Conservation (phyloP, 2,329 filamentous ascomycete genomes). For the Akanthomyces lecanii region DNA sequence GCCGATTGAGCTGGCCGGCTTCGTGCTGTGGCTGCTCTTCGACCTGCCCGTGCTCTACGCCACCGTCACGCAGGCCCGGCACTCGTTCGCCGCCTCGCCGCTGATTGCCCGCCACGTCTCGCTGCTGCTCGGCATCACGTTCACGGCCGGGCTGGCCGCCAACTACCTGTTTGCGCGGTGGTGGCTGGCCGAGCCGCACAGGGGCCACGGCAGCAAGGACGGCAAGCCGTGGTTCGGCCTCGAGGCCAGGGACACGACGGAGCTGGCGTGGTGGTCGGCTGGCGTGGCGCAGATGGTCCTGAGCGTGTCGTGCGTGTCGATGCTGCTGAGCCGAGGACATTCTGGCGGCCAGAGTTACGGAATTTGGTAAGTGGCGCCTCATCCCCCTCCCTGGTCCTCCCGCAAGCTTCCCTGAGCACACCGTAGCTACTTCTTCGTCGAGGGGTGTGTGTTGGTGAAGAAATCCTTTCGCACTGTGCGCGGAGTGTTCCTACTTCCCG, state of each 20-base stretch:
- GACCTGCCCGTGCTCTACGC: constrained; percentile 45
- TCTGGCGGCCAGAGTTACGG: constrained; percentile 45
- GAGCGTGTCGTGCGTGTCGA: constrained; percentile 38
- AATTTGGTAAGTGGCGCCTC: constrained; percentile 42
- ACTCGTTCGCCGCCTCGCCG: constrained; percentile 40
- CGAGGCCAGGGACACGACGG: constrained; percentile 43
- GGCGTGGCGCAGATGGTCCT: constrained; percentile 39
- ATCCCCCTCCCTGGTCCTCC: neutral
- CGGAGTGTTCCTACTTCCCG: neutral
- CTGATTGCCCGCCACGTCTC: constrained; percentile 39
- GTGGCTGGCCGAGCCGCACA: constrained; percentile 42
- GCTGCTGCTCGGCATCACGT: constrained; percentile 32
- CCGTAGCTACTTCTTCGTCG: neutral
- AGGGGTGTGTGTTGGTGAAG: constrained; percentile 2
- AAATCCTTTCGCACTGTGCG: neutral
- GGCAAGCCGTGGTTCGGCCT: constrained; percentile 41
- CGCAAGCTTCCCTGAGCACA: no score
- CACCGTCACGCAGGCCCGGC: constrained; percentile 39
- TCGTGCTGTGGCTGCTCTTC: constrained; percentile 45
- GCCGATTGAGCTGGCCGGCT: constrained; percentile 40
- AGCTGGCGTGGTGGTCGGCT: constrained; percentile 47
- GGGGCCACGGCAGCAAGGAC: constrained; percentile 39
- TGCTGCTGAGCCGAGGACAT: constrained; percentile 43
- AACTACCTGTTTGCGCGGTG: constrained; percentile 43
- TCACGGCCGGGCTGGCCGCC: constrained; percentile 33